Percentiles rank a stretch among this genome's conserved stretches.
These are phyloP conservation scores for Gonium pectorale DNA, from an alignment of 139 green algal genomes.

Conservation along the genomic window DNA sequence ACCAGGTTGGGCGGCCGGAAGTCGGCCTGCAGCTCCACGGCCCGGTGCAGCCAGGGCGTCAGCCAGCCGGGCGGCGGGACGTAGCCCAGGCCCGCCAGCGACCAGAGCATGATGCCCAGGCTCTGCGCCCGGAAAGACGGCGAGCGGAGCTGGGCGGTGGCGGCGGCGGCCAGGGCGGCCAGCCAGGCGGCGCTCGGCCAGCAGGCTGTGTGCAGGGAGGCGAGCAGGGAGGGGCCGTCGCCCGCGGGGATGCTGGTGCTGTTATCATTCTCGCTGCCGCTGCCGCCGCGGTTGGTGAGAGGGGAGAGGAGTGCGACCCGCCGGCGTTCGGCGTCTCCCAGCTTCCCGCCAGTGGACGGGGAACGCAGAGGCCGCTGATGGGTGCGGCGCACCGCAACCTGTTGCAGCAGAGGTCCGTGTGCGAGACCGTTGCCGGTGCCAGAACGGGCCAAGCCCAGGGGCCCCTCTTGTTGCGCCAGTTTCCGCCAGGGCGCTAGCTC, in stretches of 20 bases:
- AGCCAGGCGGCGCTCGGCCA: conserved; percentile 21
- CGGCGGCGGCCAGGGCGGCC: neutral
- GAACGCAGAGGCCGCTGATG: too few species aligned
- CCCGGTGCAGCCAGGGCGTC: conserved; percentile 16
- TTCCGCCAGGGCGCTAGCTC: too few species aligned
- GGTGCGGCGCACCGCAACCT: too few species aligned
- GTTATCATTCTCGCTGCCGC: neutral
- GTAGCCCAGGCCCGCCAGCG: conserved; percentile 39
- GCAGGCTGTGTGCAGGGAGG: conserved; percentile 25
- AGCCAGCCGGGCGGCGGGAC: conserved; percentile 24
- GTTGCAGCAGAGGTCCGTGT: too few species aligned
- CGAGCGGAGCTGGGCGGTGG: neutral
- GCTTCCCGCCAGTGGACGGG: too few species aligned
- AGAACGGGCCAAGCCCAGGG: too few species aligned
- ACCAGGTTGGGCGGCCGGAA: conserved; percentile 25
- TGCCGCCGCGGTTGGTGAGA: neutral
- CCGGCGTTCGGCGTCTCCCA: too few species aligned
- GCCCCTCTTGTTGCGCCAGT: too few species aligned
- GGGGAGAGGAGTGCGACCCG: too few species aligned
- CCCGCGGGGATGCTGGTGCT: neutral
- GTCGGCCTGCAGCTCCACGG: neutral
- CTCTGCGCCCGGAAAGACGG: neutral
- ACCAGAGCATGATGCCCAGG: conserved; percentile 31
- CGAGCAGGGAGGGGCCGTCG: neutral
- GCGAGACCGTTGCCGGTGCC: too few species aligned